Base-by-base conservation (phyloP, 2,329 filamentous ascomycete species). In the Stagonosporopsis cucurbitacearum region DNA sequence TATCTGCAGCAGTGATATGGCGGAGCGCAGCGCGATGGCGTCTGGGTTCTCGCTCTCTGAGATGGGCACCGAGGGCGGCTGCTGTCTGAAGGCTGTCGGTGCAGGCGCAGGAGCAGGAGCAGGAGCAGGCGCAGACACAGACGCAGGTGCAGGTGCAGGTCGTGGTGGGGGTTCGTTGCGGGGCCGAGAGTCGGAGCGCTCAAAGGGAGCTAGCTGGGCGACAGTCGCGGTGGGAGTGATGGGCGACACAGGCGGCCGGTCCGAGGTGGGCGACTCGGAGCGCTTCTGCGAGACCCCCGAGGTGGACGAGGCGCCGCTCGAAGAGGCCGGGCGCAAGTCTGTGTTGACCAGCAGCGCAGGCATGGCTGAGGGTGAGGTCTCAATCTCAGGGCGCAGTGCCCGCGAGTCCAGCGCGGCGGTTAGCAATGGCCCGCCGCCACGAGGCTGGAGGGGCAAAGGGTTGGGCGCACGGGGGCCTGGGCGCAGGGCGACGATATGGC, bases 1-100 rank as follows among this genome's bases (percentile, higher is more conserved):
- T 62, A 96, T 82, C 77, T 96, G 92, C 42, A 98, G 81, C 47
- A 96, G 87, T 8, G 91, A 89, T 57, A 97, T 92, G 41, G 93
- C 91, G 23, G 90, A 91, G 63, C 89, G 88, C 57, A 97, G 82
- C 5, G 94, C 94, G 57, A 97, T 88, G 22, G 89, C 92, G 79
- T 98, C 94, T 7, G 91, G 88, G 70, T 96, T 96, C 46, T 81
- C 78, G 57, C 75, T 77, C 63, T 78, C 76, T 19, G 77, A 77
- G 63, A 82, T 81, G 7, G 80, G 77, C 39, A 77, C 69, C 17
- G 78, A 73, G 22, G 77, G 67, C 23, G 80, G 80, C 54, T 75
- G 76, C 13, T 73, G 69, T 28, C 76, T 78, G 65, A 78, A 80
- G 40, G 69, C 67, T 13, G 70, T 50, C 4, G 52, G 52, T 22